A percentile compares a stretch with the other conserved stretches of the same genome.
Conservation (phyloP, 139 green algal genomes). For the Pleodorina starrii region DNA sequence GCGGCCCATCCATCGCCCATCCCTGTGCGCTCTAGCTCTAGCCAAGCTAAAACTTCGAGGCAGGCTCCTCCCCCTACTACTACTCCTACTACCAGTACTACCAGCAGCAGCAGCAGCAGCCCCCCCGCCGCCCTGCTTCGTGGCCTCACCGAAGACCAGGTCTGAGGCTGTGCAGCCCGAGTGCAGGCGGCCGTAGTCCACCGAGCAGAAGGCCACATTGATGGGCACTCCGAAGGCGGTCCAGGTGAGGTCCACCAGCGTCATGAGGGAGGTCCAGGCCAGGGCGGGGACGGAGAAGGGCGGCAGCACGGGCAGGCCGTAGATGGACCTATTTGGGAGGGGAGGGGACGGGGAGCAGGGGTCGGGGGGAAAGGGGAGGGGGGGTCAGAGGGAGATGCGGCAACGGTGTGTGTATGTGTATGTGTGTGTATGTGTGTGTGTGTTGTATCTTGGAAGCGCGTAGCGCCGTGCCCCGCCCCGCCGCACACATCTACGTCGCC, state of each 20-base stretch:
- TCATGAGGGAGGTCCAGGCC: constrained; percentile 30
- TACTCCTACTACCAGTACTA: too few relatives aligned
- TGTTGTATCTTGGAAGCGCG: too few relatives aligned
- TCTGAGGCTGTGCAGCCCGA: constrained; percentile 32
- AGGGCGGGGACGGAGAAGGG: neutral
- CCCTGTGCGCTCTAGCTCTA: too few relatives aligned
- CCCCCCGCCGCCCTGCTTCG: neutral
- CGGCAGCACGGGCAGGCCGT: constrained; percentile 14
- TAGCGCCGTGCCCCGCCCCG: too few relatives aligned
- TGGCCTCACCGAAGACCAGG: constrained; percentile 30
- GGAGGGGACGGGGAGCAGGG: neutral
- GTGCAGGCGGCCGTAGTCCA: constrained; percentile 32
- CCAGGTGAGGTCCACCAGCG: constrained; percentile 40
- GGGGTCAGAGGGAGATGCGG: neutral
- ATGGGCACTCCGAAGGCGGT: constrained; percentile 51
- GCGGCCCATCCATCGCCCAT: too few relatives aligned
- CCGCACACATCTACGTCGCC: too few relatives aligned
- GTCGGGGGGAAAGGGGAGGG: too few relatives aligned
- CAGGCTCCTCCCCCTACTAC: too few relatives aligned
- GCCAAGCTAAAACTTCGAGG: too few relatives aligned
- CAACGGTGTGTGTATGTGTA: too few relatives aligned
- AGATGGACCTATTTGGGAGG: neutral
- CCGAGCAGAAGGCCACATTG: constrained; percentile 52
- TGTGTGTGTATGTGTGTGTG: too few relatives aligned
- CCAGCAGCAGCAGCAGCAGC: too few relatives aligned